Evolutionary conservation across 495 filamentous ascomycete species (phyloP).

Genomic region (Hapsidospora chrysogenum): DNA sequence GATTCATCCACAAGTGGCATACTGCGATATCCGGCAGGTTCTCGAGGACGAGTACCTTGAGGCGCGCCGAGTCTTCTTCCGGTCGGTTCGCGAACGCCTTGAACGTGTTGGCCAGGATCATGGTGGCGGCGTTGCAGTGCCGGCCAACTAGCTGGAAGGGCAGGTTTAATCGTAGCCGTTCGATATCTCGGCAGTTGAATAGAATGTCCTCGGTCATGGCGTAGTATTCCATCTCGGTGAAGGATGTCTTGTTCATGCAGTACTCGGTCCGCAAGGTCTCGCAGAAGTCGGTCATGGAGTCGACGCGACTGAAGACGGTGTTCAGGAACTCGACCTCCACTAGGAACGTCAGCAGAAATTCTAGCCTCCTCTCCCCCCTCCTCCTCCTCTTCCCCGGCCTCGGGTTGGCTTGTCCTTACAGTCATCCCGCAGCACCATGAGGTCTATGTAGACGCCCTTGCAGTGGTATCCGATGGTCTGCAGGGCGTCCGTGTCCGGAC

Average conservation of each 20-base stretch:
- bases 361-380: too few species aligned
- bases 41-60: slow-evolving; percentile 10
- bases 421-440: slow-evolving; percentile 14
- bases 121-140: slow-evolving; percentile 8
- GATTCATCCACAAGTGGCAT: slow-evolving; percentile 11
- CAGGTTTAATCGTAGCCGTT: slow-evolving; percentile 7
- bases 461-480: slow-evolving; percentile 8
- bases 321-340: slow-evolving; percentile 7
- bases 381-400: too few species aligned
- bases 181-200: slow-evolving; percentile 7
- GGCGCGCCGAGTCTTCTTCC: slow-evolving; percentile 6
- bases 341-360: neutral
- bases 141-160: slow-evolving; percentile 9
- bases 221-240: slow-evolving; percentile 11
- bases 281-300: slow-evolving; percentile 5
- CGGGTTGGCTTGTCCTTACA: too few species aligned
- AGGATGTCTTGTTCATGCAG: slow-evolving; percentile 11
- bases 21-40: slow-evolving; percentile 9
- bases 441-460: slow-evolving; percentile 10
- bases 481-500: slow-evolving; percentile 6
- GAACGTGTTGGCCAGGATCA: slow-evolving; percentile 13
- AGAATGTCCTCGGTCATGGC: slow-evolving; percentile 7
- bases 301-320: slow-evolving; percentile 6
- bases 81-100: slow-evolving; percentile 8
- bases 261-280: slow-evolving; percentile 5